Evolutionary conservation across 306 rosid species (phyloP).

Genomic region (Vigna trinervia): DNA sequence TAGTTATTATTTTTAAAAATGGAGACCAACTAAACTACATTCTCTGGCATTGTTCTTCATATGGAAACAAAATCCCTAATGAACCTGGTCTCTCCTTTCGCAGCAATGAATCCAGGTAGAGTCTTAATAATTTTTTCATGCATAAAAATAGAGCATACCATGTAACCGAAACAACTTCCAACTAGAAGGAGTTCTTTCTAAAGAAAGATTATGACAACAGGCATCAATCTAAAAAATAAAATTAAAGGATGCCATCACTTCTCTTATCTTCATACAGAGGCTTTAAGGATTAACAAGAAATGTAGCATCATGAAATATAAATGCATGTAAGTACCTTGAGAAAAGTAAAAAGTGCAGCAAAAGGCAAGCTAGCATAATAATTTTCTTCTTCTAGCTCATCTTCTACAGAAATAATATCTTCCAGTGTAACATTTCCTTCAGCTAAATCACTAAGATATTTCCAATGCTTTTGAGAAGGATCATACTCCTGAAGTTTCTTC

Average conservation of each 20-base stretch:
- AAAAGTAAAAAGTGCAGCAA: constrained; percentile 82
- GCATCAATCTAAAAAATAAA: neutral
- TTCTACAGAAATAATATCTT: constrained; percentile 57
- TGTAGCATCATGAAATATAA: neutral
- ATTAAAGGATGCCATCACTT: neutral
- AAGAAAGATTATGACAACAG: constrained; percentile 16
- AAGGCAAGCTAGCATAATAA: constrained; percentile 91
- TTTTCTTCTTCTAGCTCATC: constrained; percentile 82
- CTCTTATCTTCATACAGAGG: constrained; percentile 14
- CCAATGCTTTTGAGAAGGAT: constrained; percentile 79
- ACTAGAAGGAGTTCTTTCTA: neutral
- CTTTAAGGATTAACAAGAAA: constrained; percentile 9
- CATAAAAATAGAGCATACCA: neutral
- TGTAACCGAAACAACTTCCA: constrained; percentile 11
- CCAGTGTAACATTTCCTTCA: constrained; percentile 61
- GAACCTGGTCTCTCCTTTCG: neutral
- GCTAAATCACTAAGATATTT: constrained; percentile 71
- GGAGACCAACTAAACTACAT: constrained; percentile 6
- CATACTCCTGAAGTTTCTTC: constrained; percentile 79
- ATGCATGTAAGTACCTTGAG: constrained; percentile 67
- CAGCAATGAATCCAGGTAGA: neutral
- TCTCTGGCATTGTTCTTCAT: constrained; percentile 7
- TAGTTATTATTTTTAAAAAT: neutral
- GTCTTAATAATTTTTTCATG: neutral
- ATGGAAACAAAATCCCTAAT: constrained; percentile 21